Evolutionary conservation across 2,329 filamentous ascomycete species (phyloP), one percentile per base, ranked within the genome.

Genomic region (Fusarium tupiense): DNA sequence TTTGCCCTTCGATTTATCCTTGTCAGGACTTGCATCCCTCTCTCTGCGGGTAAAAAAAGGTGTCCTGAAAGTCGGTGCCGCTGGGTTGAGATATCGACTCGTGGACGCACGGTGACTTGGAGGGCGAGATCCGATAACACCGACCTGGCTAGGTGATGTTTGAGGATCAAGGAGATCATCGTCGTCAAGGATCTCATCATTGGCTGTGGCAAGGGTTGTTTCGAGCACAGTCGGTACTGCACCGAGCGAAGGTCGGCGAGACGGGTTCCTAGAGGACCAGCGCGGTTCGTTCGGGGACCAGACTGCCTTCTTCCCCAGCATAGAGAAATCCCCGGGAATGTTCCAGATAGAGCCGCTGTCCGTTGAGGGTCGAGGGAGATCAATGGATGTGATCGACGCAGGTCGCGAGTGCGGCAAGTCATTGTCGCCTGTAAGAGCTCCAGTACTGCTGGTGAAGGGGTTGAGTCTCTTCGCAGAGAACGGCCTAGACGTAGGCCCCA

Each of bases 11-110:
- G 59, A 63, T 46, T 66, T 77, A 14, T 78, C 76, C 49, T 65
- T 75, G n/a, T 73, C 75, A 8, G 73, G 64, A n/a, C 72, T 67
- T n/a, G 65, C 61, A 37, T 82, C 79, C 62, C 83, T 84, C 8
- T 84, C 81, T 76, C 83, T 83, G 70, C 76, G 83, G 22, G 87
- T 86, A 76, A 91, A 89, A 67, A 96, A 90, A 43, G 91, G 88
- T 16, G 88, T 91, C 83, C 93, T 96, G 81, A 98, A 98, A 2
- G 93, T 94, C 14, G 95, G 95, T 1, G 96, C 96, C 12, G 94
- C 90, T 13, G 96, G 96, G 78, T 99, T 98, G 35, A 98, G 87
- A 77, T 83, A 91, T 84, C 81, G 91, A 82, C 80, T 91, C 85
- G 78, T 88, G 81, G 79, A 81, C 22, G 81, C 85, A 44, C 83